A percentile compares a stretch with the other conserved stretches of the same genome.
Evolutionary conservation across 768 basidiomycete genomes (phyloP).

Genomic region (Podaxis sp.): DNA sequence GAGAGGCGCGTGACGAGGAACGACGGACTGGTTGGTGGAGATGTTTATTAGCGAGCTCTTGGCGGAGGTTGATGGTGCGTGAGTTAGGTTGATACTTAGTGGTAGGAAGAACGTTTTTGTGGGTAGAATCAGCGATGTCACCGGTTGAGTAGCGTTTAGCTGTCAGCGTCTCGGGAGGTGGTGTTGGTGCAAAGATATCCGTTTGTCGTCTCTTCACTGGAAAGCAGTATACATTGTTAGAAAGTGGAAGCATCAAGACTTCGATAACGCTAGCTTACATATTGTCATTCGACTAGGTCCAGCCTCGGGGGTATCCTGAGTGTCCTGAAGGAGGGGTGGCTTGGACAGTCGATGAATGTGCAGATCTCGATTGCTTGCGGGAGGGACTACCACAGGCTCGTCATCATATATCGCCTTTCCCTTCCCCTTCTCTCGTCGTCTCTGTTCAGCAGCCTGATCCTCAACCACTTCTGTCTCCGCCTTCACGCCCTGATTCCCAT

Average conservation of each 20-base stretch:
- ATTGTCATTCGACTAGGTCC: background rate
- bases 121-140: background rate
- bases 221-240: background rate
- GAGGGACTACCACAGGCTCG: background rate
- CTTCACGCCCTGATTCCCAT: background rate
- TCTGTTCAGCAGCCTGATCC: background rate
- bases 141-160: slow-evolving; percentile 8
- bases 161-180: background rate
- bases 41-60: slow-evolving; percentile 9
- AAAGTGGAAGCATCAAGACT: background rate
- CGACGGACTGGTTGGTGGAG: slow-evolving; percentile 8
- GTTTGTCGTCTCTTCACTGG: slow-evolving; percentile 3
- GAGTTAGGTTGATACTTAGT: background rate
- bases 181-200: slow-evolving; percentile 3
- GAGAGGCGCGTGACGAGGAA: background rate
- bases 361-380: background rate
- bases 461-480: background rate
- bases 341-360: background rate
- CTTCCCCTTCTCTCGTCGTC: slow-evolving; percentile 5
- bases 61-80: slow-evolving; percentile 8
- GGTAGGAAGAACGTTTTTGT: too few relatives aligned
- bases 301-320: background rate
- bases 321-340: background rate
- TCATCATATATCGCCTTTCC: slow-evolving; percentile 1
- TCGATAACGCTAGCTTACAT: background rate